phyloP scores from a whole-genome alignment of 2,329 filamentous ascomycete species.

The Leptographium radiaticola region DNA sequence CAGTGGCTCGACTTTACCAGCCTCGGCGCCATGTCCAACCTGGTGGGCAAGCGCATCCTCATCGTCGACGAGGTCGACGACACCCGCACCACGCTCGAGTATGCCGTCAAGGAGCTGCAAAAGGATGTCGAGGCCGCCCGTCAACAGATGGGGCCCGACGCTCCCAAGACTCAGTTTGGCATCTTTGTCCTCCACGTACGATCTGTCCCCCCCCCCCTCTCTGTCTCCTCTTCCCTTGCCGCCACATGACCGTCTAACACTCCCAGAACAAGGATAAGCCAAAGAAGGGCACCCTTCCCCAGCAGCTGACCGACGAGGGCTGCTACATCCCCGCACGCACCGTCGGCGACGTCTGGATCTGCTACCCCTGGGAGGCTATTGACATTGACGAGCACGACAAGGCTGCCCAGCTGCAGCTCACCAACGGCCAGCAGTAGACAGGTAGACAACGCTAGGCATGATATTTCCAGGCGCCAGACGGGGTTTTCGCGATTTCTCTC shows the following conservation, averaged over 20 bases:
- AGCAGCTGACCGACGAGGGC: conserved; percentile 58
- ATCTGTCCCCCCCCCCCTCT: conserved; percentile 1
- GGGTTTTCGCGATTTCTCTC: not conserved
- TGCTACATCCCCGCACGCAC: conserved; percentile 80
- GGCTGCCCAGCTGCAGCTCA: conserved; percentile 38
- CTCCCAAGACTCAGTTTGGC: conserved; percentile 72
- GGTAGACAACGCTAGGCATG: not conserved
- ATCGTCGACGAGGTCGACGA: conserved; percentile 96
- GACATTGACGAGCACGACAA: conserved; percentile 88
- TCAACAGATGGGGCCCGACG: conserved; percentile 48
- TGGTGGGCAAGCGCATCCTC: conserved; percentile 81
- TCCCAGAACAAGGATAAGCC: conserved; percentile 85
- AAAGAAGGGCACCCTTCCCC: conserved; percentile 80
- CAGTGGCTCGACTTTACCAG: conserved; percentile 93
- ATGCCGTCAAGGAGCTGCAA: conserved; percentile 81
- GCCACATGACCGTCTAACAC: too few species aligned
- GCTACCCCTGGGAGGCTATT: conserved; percentile 94
- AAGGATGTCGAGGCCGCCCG: conserved; percentile 84
- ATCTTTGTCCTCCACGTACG: conserved; percentile 90
- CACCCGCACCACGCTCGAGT: conserved; percentile 86
- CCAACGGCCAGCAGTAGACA: conserved; percentile 5
- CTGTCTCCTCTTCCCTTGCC: not conserved
- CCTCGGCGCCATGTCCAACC: conserved; percentile 69
- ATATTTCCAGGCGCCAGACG: not conserved
- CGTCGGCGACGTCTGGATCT: conserved; percentile 92